Base-by-base conservation (phyloP, 2,329 filamentous ascomycete genomes). In the Trichoderma citrinoviride region DNA sequence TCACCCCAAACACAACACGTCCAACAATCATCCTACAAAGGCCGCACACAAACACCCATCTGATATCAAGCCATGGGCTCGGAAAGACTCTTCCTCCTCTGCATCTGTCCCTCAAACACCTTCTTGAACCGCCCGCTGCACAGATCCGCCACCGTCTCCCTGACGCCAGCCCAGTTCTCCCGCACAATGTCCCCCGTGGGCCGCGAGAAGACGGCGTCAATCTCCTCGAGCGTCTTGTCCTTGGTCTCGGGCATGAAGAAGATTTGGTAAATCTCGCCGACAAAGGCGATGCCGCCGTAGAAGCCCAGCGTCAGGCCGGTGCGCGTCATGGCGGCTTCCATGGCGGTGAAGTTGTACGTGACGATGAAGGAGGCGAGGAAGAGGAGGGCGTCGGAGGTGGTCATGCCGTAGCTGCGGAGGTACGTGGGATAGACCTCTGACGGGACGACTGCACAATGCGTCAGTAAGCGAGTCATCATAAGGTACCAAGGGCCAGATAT, bases 171-270 rank as follows among this genome's bases (percentile, higher is more conserved):
- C 75, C 72, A 76, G 71, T 90, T 90, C 77, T 88, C 80, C 65
- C 77, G 79, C 0, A 90, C 87, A 50, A 90, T 80, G 50, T 88
- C 82, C 47, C 78, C 77, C 0, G 88, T 91, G 0, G 88, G 87
- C 67, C 83, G 81, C 56, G 83, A 81, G 73, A 91, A 90, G 21
- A 91, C 78, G 43, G 85, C 77, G 66, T 91, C 88, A 66, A 91
- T 90, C 75, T 91, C 89, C 76, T 91, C 89, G 0, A 91, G 82
- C 3, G 77, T 81, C 76, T 83, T 83, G 73, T 88, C 85, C 80
- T 90, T 90, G 3, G 88, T 91, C 79, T 91, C 88, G 0, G 87
- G 88, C 89, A 91, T 91, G 77, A 91, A 91, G 56, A 91, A 73
- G 53, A 91, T 79, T 77, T 91, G 89, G 75, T 91, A 91, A 69